phyloP scores from a whole-genome alignment of 1,139 yeast genomes.

The Trichomonascaceae sp. region DNA sequence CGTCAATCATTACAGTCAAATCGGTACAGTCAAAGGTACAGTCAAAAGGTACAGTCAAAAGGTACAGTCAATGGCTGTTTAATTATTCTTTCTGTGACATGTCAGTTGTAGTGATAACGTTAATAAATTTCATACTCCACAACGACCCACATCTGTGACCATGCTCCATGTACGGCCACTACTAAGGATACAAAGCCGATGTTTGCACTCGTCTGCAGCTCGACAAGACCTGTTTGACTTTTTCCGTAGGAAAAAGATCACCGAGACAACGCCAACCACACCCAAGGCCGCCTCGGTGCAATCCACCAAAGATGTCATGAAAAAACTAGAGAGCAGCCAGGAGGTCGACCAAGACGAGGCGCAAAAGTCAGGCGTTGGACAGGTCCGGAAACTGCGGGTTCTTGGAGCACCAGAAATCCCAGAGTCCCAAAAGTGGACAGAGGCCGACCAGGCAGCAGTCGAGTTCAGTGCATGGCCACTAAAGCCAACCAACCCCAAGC shows the following conservation, averaged over 20 bases:
- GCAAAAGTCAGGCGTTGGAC: slow-evolving; percentile 5
- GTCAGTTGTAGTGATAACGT: too few relatives aligned
- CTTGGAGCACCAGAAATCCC: slow-evolving; percentile 17
- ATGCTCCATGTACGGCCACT: too few relatives aligned
- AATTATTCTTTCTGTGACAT: too few relatives aligned
- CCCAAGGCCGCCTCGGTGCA: slow-evolving; percentile 6
- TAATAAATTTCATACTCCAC: too few relatives aligned
- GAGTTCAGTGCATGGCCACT: slow-evolving; percentile 21
- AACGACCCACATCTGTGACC: too few relatives aligned
- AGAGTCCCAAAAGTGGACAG: slow-evolving; percentile 12
- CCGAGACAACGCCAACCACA: slow-evolving; percentile 6
- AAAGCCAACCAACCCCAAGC: slow-evolving; percentile 12
- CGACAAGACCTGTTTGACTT: slow-evolving; percentile 13
- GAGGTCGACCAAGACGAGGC: not conserved
- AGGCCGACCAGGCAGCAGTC: slow-evolving; percentile 9
- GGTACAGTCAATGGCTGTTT: too few relatives aligned
- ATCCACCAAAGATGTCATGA: slow-evolving; percentile 16
- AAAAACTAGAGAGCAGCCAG: slow-evolving; percentile 11
- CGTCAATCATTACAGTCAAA: too few relatives aligned
- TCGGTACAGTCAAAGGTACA: too few relatives aligned
- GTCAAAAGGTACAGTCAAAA: too few relatives aligned
- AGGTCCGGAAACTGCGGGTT: slow-evolving; percentile 14
- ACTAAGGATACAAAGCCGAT: not conserved
- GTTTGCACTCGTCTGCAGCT: slow-evolving; percentile 3
- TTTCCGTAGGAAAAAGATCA: slow-evolving; percentile 8